Evolutionary conservation across 352 stramenopile genomes (phyloP), one percentile per base, ranked within the genome.

Genomic region (Globisporangium alternatum): DNA sequence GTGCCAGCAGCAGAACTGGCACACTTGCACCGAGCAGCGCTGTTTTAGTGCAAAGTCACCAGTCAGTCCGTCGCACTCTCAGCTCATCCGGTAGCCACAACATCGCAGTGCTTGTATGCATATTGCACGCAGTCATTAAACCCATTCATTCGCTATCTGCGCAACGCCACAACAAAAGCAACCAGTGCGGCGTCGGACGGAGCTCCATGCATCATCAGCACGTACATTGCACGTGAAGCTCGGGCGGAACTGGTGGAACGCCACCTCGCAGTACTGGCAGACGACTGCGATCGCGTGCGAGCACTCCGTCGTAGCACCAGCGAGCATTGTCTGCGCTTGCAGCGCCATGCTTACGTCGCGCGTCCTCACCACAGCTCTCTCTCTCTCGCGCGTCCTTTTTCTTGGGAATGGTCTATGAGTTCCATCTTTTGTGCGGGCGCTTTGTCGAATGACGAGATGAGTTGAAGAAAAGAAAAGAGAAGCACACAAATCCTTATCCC

Each of bases 1-100:
- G 2, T 69, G 69, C 63, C 74, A 81, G 30, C 68, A 76, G 58
- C 76, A 84, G 63, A 77, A 84, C 62, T 68, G 74, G 54, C 76
- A 83, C 56, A 81, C 74, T 1, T 62, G 54, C 47, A 56, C 65
- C 39, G 69, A 71, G 59, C 75, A 83, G 48, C 71, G 77, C 76
- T 83, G 28, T 3, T 8, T 58, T 33, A 45, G 21, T 39, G 19
- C 30, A 55, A 39, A 61, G 22, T 48, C 5, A 45, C 22, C 10
- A 63, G 3, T 41, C 56, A 60, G 22, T 17, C 22, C 22, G 17
- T 33, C 15, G 1, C 53, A 48, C 19, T 59, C 17, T 10, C 55
- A 39, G 15, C 13, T n/a, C 30, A 57, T 1, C 28, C 17, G 10
- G 5, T 25, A 39, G 6, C 15, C 31, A 25, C 22, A 39, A 8